phyloP scores from a whole-genome alignment of 768 basidiomycete species.

The Tremella yokohamensis region DNA sequence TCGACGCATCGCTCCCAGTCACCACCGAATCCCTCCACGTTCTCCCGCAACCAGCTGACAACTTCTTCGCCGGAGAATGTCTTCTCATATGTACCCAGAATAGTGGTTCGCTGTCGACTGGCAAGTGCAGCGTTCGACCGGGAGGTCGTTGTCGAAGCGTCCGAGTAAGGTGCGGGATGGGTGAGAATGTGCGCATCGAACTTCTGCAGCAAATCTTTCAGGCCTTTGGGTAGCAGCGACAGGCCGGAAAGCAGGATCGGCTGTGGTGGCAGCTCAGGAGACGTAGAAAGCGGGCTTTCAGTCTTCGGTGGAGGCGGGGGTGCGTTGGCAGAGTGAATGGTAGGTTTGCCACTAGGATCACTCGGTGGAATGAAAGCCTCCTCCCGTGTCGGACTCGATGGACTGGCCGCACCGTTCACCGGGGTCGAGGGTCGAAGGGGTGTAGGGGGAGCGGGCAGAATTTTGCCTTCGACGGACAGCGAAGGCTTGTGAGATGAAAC shows the following conservation, averaged over 20 bases:
- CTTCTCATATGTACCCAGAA: constrained; percentile 55
- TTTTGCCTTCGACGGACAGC: constrained; percentile 46
- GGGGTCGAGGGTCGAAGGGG: constrained; percentile 39
- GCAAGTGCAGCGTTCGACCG: constrained; percentile 55
- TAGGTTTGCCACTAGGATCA: constrained; percentile 50
- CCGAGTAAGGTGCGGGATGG: constrained; percentile 35
- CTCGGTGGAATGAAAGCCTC: constrained; percentile 57
- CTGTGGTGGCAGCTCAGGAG: constrained; percentile 8
- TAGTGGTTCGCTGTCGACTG: constrained; percentile 40
- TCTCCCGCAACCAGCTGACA: constrained; percentile 69
- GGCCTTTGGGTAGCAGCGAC: constrained; percentile 61
- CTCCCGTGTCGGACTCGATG: constrained; percentile 63
- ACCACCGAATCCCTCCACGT: constrained; percentile 73
- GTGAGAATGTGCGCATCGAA: constrained; percentile 40
- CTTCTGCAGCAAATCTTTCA: constrained; percentile 67
- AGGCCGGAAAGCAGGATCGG: constrained; percentile 74
- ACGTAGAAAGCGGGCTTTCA: constrained; percentile 3
- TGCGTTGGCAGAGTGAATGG: constrained; percentile 29
- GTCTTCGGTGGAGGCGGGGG: constrained; percentile 53
- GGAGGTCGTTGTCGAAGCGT: constrained; percentile 18
- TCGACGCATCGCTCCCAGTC: constrained; percentile 76
- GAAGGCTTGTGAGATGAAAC: constrained; percentile 18
- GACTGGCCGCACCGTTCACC: constrained; percentile 54
- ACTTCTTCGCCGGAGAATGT: constrained; percentile 88
- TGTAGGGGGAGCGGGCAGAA: constrained; percentile 39